A percentile compares a stretch with the other conserved stretches of the same genome.
These are phyloP conservation scores for Pseudocercospora crystallina DNA, from an alignment of 2,329 filamentous ascomycete genomes.

Conservation along the genomic window DNA sequence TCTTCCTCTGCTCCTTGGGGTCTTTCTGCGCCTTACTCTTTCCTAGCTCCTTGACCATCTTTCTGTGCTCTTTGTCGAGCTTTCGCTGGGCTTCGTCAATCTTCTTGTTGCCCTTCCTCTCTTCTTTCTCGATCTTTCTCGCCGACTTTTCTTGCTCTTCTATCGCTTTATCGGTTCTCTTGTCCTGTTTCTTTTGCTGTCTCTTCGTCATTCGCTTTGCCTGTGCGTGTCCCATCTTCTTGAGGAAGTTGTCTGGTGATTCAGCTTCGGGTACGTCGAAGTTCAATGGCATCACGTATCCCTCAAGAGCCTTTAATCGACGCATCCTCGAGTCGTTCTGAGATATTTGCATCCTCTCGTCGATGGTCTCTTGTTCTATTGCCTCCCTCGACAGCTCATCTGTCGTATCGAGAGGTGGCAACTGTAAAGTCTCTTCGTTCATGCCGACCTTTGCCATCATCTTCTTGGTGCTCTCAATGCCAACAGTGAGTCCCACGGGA, in stretches of 20 bases:
- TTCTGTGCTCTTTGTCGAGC: constrained; percentile 13
- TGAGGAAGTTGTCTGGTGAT: constrained; percentile 15
- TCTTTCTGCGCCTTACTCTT: constrained; percentile 5
- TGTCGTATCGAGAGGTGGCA: background rate
- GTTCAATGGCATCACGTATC: constrained; percentile 23
- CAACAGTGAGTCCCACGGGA: constrained; percentile 5
- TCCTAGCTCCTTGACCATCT: constrained; percentile 1
- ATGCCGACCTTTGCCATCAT: constrained; percentile 13
- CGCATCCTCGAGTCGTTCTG: constrained; percentile 24
- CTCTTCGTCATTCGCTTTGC: constrained; percentile 22
- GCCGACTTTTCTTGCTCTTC: constrained; percentile 15
- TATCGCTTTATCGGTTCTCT: constrained; percentile 7
- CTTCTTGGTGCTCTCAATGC: constrained; percentile 4
- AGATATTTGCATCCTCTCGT: background rate
- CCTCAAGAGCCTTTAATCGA: constrained; percentile 21
- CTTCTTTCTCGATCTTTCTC: constrained; percentile 2
- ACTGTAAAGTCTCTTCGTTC: background rate
- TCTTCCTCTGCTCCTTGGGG: constrained; percentile 4
- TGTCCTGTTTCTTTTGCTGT: constrained; percentile 21
- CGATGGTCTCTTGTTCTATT: background rate
- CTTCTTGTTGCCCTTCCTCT: constrained; percentile 18
- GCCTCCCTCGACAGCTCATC: background rate
- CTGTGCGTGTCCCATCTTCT: constrained; percentile 20
- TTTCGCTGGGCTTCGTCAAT: constrained; percentile 14
- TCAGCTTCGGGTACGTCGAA: constrained; percentile 22